Percentiles rank a stretch among this genome's conserved stretches.
Evolutionary conservation across 1,139 yeast genomes (phyloP).

Genomic region (Pichia sp.): DNA sequence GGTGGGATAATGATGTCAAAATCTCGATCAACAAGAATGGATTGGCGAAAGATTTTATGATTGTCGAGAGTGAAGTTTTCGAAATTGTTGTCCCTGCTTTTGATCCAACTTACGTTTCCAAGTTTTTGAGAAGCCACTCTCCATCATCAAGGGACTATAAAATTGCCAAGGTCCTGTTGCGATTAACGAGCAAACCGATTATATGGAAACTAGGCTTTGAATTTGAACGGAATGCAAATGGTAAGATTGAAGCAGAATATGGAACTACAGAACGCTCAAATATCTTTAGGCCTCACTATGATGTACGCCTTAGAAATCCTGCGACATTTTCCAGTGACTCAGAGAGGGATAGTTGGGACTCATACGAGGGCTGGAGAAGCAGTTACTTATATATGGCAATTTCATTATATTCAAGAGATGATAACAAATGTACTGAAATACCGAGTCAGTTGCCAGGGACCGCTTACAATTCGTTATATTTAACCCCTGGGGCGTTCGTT

Average conservation of each 20-base stretch:
- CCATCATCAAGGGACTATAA: constrained; percentile 25
- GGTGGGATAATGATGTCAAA: constrained; percentile 44
- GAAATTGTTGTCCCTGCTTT: constrained; percentile 46
- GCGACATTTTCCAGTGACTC: constrained; percentile 35
- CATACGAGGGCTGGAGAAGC: constrained; percentile 74
- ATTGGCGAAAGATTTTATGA: constrained; percentile 34
- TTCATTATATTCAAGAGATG: constrained; percentile 45
- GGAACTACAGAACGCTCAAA: constrained; percentile 40
- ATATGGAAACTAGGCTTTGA: constrained; percentile 53
- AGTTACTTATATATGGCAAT: constrained; percentile 77
- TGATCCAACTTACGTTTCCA: constrained; percentile 28
- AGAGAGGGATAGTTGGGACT: constrained; percentile 50
- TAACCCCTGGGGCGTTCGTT: constrained; percentile 60
- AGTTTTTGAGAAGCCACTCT: constrained; percentile 32
- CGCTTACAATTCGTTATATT: constrained; percentile 63
- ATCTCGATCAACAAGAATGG: constrained; percentile 38
- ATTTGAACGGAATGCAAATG: constrained; percentile 41
- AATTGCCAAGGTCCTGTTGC: constrained; percentile 44
- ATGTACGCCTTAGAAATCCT: constrained; percentile 62
- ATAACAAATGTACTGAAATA: constrained; percentile 9
- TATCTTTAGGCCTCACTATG: constrained; percentile 64
- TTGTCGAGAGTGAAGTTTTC: constrained; percentile 43
- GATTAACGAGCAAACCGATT: constrained; percentile 52
- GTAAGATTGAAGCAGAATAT: constrained; percentile 15
- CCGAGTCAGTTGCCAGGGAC: constrained; percentile 9